Evolutionary conservation across 495 filamentous ascomycete species (phyloP), one percentile per base, ranked within the genome.

Genomic region (Xylaria bambusicola): DNA sequence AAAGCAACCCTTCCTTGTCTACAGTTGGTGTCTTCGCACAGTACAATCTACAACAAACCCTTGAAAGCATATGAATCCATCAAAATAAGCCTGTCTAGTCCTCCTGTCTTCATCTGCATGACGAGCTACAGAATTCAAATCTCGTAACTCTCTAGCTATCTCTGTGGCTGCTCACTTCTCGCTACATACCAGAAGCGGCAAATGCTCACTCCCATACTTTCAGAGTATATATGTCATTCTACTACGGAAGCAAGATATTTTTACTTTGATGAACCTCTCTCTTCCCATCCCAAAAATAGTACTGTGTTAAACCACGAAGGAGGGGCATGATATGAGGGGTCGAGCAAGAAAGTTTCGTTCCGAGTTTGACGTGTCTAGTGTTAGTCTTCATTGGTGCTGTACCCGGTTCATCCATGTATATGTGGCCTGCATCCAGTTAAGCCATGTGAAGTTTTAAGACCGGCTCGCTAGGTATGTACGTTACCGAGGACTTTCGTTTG

Each of bases 301-400:
- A 51, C 56, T 58, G 47, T 50, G 56, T 23, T 13, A 35, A 15
- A 27, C n/a, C n/a, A 58, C 18, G 31, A 38, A 35, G 41, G 41
- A 57, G 17, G 31, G 41, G 15, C 44, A 48, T 41, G 57, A 40
- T 24, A 60, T 56, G 42, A 58, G 47, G 44, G 24, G 46, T 41
- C 6, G 5, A 47, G 40, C 23, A 55, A 53, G 42, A 62, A 44
- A 66, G 66, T 68, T 68, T 66, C 27, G 50, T 61, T 61, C 57
- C 56, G 56, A 58, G 56, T 50, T 50, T 50, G 47, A 51, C 47
- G 38, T 51, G 47, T 58, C 47, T 51, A 58, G 56, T 58, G 56
- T 44, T 24, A 51, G 48, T 58, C 46, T 51, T 18, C 24, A 58
- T 58, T 45, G 36, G 56, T 33, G 15, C 46, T 3, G 13, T 45